Evolutionary conservation across 345 rosid genomes (phyloP), one percentile per base, ranked within the genome.

Genomic region (Erodium maritimum): DNA sequence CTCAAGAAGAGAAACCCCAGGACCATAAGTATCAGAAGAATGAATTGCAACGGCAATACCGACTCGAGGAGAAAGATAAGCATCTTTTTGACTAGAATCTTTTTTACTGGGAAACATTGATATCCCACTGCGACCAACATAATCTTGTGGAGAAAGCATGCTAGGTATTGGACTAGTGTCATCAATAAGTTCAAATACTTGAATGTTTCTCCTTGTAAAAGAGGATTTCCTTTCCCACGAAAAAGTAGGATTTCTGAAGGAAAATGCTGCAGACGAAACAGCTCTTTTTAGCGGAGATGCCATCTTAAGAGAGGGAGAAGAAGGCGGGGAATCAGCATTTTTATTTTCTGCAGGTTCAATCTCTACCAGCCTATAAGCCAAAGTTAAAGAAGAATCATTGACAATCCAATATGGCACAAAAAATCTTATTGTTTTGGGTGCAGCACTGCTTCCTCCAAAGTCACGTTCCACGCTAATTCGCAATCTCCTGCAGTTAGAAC

Each of bases 61-160:
- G 64, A 93, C 72, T 29, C 85, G 75, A 52, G 85, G 77, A 29
- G 93, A 82, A 20, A 76, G 78, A 75, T 79, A 83, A 52, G 88
- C 68, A 70, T 91, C 96, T 69, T 86, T 91, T 29, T 29, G 1
- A 29, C 9, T 4, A 11, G 9, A 6, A 3, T 29, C 37, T 29
- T 29, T 29, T 62, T 88, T 96, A 33, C 95, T 84, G 29, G 84
- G 72, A 70, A 91, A 88, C 62, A 76, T 60, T 55, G 37, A 29
- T 29, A 29, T 29, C 9, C 95, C 95, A 71, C 88, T 75, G 56
- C 85, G 83, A 62, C 88, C 79, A 22, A 85, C 87, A 72, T 83
- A 77, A 54, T 93, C 99, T 66, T 87, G 95, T 37, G 90, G 96
- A 67, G 99, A 93, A 79, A 93, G 81, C 99, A 93, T 93, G 75